Conservation (phyloP, 2,329 filamentous ascomycete species). For the Fusarium lyarnte region DNA sequence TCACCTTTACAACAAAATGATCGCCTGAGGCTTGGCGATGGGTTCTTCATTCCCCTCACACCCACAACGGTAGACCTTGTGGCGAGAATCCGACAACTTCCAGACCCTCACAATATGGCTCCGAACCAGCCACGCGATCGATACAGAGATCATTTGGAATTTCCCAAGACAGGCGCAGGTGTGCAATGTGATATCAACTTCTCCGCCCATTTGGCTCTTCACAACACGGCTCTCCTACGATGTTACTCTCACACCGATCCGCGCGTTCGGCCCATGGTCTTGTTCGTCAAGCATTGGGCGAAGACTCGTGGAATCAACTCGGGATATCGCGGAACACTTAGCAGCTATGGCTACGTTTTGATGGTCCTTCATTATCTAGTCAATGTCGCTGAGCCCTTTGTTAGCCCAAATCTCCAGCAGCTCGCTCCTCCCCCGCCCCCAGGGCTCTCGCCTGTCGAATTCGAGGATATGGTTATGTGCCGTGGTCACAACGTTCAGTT, state of each 20-base stretch:
- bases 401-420: constrained; percentile 84
- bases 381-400: constrained; percentile 81
- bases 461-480: constrained; percentile 51
- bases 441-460: constrained; percentile 37
- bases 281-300: constrained; percentile 93
- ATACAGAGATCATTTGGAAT: constrained; percentile 73
- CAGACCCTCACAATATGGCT: constrained; percentile 60
- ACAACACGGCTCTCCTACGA: constrained; percentile 83
- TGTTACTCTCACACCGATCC: constrained; percentile 84
- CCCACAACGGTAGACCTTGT: constrained; percentile 49
- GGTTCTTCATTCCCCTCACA: constrained; percentile 51
- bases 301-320: constrained; percentile 87
- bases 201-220: constrained; percentile 81
- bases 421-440: constrained; percentile 57
- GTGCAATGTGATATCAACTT: constrained; percentile 95
- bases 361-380: constrained; percentile 94
- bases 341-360: constrained; percentile 89
- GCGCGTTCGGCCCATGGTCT: constrained; percentile 79
- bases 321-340: constrained; percentile 85
- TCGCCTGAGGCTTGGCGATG: constrained; percentile 3
- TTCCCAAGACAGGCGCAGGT: constrained; percentile 79
- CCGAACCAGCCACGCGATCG: constrained; percentile 63
- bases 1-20: constrained; percentile 43
- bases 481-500: constrained; percentile 79
- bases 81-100: constrained; percentile 55